Evolutionary conservation across 176 grass and related monocot genomes (phyloP).

Genomic region (Carex parvula): DNA sequence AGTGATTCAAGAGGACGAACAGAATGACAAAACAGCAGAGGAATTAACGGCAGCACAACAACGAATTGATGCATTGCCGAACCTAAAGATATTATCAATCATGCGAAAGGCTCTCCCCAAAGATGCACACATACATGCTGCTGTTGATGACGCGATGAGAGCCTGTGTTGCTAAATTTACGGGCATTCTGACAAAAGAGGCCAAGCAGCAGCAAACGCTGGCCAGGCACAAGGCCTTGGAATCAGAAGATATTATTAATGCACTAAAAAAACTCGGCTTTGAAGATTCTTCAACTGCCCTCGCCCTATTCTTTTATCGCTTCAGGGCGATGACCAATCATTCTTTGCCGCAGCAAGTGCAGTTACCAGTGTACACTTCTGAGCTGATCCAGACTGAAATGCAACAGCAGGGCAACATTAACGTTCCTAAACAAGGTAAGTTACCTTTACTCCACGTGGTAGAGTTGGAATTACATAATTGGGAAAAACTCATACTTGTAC

Average conservation of each 20-base stretch:
- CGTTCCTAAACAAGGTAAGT: not conserved
- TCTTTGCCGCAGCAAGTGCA: not conserved
- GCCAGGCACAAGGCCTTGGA: not conserved
- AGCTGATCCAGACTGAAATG: not conserved
- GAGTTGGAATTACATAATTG: not conserved
- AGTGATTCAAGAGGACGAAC: not conserved
- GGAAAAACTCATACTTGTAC: not conserved
- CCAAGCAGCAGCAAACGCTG: not conserved
- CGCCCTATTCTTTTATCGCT: not conserved
- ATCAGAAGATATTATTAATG: conserved; percentile 7
- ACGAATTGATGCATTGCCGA: not conserved
- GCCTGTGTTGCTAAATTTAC: not conserved
- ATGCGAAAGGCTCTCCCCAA: conserved; percentile 4
- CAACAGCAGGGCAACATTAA: not conserved
- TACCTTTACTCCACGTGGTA: not conserved
- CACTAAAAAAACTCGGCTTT: not conserved
- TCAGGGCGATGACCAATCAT: not conserved
- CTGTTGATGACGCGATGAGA: not conserved
- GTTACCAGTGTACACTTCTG: not conserved
- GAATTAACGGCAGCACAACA: not conserved
- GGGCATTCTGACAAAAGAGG: not conserved
- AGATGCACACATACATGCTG: conserved; percentile 2
- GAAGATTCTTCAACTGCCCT: not conserved
- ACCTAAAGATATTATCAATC: not conserved
- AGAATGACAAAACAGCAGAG: not conserved